These are phyloP conservation scores for Xerocomellus intermedius DNA, from an alignment of 768 basidiomycete genomes.

Conservation along the genomic window DNA sequence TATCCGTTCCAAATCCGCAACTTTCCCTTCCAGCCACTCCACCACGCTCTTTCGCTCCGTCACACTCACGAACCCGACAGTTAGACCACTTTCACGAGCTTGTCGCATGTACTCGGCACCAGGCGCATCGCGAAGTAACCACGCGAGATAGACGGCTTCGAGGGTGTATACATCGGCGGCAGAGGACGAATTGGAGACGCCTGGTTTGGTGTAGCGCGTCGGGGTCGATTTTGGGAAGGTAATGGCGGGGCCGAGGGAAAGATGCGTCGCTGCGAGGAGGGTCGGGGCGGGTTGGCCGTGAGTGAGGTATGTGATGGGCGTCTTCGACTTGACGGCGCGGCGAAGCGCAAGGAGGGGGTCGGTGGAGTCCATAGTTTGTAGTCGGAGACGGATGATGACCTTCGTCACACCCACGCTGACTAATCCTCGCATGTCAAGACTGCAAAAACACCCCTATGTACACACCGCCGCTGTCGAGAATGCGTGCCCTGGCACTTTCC, in stretches of 20 bases:
- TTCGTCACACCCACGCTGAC: no score
- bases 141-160: conserved; percentile 83
- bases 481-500: conserved; percentile 37
- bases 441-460: no score
- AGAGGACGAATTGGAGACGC: conserved; percentile 32
- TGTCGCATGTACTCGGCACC: conserved; percentile 89
- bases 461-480: no score
- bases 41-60: conserved; percentile 85
- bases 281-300: conserved; percentile 40
- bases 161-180: conserved; percentile 65
- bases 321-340: conserved; percentile 58
- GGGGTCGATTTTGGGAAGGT: conserved; percentile 69
- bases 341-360: conserved; percentile 57
- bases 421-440: no score
- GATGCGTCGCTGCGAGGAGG: conserved; percentile 59
- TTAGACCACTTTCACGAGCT: conserved; percentile 69
- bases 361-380: background rate
- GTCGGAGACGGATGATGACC: no score
- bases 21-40: conserved; percentile 76
- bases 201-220: conserved; percentile 77
- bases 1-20: conserved; percentile 27
- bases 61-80: conserved; percentile 76
- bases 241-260: conserved; percentile 52
- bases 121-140: conserved; percentile 67
- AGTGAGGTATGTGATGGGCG: conserved; percentile 46